Evolutionary conservation across 176 grass and related monocot species (phyloP), one percentile per base, ranked within the genome.

Genomic region (Eragrostis nindensis): DNA sequence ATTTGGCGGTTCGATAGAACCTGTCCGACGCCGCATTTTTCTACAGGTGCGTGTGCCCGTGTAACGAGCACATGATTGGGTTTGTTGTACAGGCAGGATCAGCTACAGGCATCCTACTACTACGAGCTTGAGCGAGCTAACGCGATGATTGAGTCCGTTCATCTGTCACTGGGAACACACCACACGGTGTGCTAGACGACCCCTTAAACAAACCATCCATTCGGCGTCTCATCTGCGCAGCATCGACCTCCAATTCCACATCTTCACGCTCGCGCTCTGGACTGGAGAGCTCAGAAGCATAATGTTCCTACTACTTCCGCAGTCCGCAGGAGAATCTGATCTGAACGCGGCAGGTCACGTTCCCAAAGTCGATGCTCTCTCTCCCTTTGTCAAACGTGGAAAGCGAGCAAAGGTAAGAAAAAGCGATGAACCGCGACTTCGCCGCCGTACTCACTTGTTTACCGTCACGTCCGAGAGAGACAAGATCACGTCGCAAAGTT

Each of bases 401-500:
- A 42, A 76, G 32, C 59, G 6, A 38, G 64, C 13, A 29, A 30
- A 17, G 62, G 27, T 32, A 5, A 6, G 56, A 24, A 62, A 41
- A 66, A 70, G n/a, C 11, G 44, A 24, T 22, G 24, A 64, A 69
- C 61, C 32, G 43, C 11, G 29, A 40, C 29, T 45, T 72, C 59
- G 11, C 1, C 24, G n/a, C 81, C 44, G 75, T 75, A 47, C 79
- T 60, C n/a, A 60, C 56, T 60, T 49, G 61, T 74, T 80, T 56
- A 60, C 27, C n/a, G 45, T 54, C 39, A 15, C 40, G 68, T 41
- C 27, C 39, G 14, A 75, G 70, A 69, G 65, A 45, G 53, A 69
- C 46, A 74, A 25, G 68, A 79, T 79, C 86, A 39, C 19, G 61
- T 30, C 75, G 44, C 57, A 52, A 80, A 84, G 76, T 79, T 75